A percentile compares a stretch with the other conserved stretches of the same genome.
Evolutionary conservation across 1,284 basidiomycete species (phyloP).

Genomic region (Cerrena zonata): DNA sequence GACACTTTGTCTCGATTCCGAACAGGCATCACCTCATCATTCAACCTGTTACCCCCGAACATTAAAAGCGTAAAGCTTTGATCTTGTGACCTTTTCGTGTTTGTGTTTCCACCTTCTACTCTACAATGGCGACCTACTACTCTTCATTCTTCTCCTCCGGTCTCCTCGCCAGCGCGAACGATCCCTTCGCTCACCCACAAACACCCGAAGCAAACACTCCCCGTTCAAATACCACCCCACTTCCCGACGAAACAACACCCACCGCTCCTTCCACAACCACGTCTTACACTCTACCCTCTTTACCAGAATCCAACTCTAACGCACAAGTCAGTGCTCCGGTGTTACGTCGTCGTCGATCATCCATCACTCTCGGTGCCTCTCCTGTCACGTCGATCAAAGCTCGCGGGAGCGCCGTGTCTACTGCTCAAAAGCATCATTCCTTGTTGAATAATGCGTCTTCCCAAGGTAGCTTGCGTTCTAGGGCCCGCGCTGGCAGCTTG

Average conservation of each 20-base stretch:
- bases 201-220: constrained; percentile 32
- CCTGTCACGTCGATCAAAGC: constrained; percentile 22
- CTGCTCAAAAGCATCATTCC: constrained; percentile 17
- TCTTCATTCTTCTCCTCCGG: constrained; percentile 60
- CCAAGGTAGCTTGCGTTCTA: constrained; percentile 6
- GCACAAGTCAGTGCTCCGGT: constrained; percentile 17
- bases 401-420: constrained; percentile 13
- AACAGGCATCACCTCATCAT: no score
- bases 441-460: constrained; percentile 5
- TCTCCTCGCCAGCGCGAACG: constrained; percentile 41
- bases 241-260: constrained; percentile 35
- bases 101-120: no score
- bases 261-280: constrained; percentile 20
- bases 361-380: constrained; percentile 21
- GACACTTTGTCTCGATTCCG: no score
- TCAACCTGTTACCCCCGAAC: no score
- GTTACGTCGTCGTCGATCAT: constrained; percentile 26
- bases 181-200: constrained; percentile 24
- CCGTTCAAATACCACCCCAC: constrained; percentile 19
- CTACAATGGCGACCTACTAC: constrained; percentile 41
- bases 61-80: no score
- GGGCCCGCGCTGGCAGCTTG: constrained; percentile 24
- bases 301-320: not conserved
- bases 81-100: no score
- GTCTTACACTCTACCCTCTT: constrained; percentile 7